Evolutionary conservation across 805 yeast species (phyloP).

Genomic region (Kodamaea leandrae): DNA sequence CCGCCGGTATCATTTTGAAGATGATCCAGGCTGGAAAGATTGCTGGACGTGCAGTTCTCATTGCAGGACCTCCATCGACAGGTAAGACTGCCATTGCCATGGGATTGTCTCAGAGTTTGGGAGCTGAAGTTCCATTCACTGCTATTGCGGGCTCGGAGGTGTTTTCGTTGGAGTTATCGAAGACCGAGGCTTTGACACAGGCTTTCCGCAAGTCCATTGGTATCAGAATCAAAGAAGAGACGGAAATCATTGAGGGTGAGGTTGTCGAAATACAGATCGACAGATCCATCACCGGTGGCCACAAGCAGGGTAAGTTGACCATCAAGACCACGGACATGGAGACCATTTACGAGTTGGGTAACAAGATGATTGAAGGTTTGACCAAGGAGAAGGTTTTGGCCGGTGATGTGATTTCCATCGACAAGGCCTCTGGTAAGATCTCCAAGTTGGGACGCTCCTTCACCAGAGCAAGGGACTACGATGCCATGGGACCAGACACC

Average conservation of each 20-base stretch:
- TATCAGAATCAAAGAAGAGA: slow-evolving; percentile 90
- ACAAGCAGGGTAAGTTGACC: slow-evolving; percentile 95
- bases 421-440: slow-evolving; percentile 92
- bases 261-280: slow-evolving; percentile 96
- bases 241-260: slow-evolving; percentile 97
- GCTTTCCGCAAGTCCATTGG: slow-evolving; percentile 96
- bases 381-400: slow-evolving; percentile 94
- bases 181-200: slow-evolving; percentile 95
- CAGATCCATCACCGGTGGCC: slow-evolving; percentile 93
- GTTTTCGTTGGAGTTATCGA: slow-evolving; percentile 85
- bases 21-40: slow-evolving; percentile 92
- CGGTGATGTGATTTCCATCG: slow-evolving; percentile 95
- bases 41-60: slow-evolving; percentile 92
- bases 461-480: slow-evolving; percentile 95
- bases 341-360: slow-evolving; percentile 92
- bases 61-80: slow-evolving; percentile 98
- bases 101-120: slow-evolving; percentile 78
- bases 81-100: slow-evolving; percentile 98
- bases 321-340: slow-evolving; percentile 98
- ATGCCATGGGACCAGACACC: slow-evolving; percentile 98
- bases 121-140: slow-evolving; percentile 87
- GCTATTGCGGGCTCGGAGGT: slow-evolving; percentile 94
- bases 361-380: slow-evolving; percentile 90
- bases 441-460: slow-evolving; percentile 94
- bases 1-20: slow-evolving; percentile 91